These are phyloP conservation scores for Gymnopilus junonius DNA, from an alignment of 768 basidiomycete species.

Conservation along the genomic window DNA sequence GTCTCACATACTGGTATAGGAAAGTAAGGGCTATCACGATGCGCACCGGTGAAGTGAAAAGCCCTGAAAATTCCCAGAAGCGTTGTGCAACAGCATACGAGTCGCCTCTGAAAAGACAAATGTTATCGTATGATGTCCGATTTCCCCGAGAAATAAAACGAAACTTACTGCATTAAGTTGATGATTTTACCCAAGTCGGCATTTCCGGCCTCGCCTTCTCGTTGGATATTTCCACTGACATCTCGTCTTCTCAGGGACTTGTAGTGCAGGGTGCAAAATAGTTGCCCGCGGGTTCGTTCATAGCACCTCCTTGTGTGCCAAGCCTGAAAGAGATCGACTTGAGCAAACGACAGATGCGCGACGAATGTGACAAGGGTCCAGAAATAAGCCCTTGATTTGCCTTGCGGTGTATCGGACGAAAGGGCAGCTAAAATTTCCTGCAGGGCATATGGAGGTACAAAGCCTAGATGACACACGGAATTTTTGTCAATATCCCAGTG, in stretches of 20 bases:
- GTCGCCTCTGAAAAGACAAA: constrained; percentile 54
- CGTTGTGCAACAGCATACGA: constrained; percentile 71
- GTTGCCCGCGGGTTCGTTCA: constrained; percentile 71
- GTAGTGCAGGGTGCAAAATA: constrained; percentile 73
- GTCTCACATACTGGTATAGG: constrained; percentile 60
- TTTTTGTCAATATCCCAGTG: neutral
- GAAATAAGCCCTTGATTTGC: constrained; percentile 52
- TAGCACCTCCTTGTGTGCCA: constrained; percentile 75
- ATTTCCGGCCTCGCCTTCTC: constrained; percentile 40
- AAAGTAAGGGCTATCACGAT: constrained; percentile 71
- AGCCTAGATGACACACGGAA: constrained; percentile 42
- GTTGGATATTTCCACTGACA: constrained; percentile 49
- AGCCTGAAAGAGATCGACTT: constrained; percentile 62
- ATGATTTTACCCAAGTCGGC: constrained; percentile 75
- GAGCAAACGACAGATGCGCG: constrained; percentile 69
- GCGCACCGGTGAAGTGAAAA: constrained; percentile 67
- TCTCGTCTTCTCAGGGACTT: constrained; percentile 68
- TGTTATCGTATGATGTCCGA: neutral
- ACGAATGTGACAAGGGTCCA: constrained; percentile 66
- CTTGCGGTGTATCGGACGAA: constrained; percentile 43
- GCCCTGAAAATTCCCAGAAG: constrained; percentile 72
- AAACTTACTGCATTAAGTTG: constrained; percentile 74
- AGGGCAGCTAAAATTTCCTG: constrained; percentile 62
- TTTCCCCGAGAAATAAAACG: neutral
- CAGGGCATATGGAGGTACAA: constrained; percentile 68